These are phyloP conservation scores for Aspergillus pseudoglaucus DNA, from an alignment of 2,329 filamentous ascomycete genomes.

Conservation along the genomic window DNA sequence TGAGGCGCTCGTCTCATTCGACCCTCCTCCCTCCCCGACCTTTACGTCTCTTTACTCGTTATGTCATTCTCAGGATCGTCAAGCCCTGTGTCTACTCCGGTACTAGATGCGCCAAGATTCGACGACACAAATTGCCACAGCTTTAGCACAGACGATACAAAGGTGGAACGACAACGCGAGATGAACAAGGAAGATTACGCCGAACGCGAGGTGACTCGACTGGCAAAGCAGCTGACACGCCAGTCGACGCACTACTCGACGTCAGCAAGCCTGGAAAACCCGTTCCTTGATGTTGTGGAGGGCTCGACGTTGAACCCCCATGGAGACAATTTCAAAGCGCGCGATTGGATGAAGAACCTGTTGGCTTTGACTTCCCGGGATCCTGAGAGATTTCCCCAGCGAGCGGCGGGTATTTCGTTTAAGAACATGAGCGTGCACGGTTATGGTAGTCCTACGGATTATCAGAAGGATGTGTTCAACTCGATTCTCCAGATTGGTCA, in stretches of 20 bases:
- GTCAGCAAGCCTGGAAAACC: conserved; percentile 23
- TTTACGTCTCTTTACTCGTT: too few species aligned
- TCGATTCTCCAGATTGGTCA: conserved; percentile 28
- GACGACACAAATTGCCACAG: conserved; percentile 10
- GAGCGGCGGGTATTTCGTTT: conserved; percentile 60
- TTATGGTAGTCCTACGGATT: conserved; percentile 62
- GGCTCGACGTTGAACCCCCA: conserved; percentile 40
- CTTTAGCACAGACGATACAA: conserved; percentile 24
- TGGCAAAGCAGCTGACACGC: conserved; percentile 30
- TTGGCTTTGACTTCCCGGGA: conserved; percentile 43
- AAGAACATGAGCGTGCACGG: conserved; percentile 63
- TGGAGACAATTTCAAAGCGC: conserved; percentile 39
- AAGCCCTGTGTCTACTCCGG: too few species aligned
- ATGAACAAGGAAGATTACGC: conserved; percentile 17
- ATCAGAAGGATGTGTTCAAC: conserved; percentile 48
- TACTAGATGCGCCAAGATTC: not conserved
- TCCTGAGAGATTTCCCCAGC: conserved; percentile 46
- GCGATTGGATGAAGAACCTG: conserved; percentile 43
- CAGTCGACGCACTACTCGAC: conserved; percentile 27
- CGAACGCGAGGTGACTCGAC: conserved; percentile 25
- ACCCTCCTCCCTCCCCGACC: too few species aligned
- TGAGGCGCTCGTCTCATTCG: too few species aligned
- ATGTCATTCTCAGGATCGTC: too few species aligned
- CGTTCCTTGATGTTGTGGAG: conserved; percentile 28
- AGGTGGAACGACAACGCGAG: conserved; percentile 16